Conservation (phyloP, 2,329 filamentous ascomycete species). For the Alternaria sp. region DNA sequence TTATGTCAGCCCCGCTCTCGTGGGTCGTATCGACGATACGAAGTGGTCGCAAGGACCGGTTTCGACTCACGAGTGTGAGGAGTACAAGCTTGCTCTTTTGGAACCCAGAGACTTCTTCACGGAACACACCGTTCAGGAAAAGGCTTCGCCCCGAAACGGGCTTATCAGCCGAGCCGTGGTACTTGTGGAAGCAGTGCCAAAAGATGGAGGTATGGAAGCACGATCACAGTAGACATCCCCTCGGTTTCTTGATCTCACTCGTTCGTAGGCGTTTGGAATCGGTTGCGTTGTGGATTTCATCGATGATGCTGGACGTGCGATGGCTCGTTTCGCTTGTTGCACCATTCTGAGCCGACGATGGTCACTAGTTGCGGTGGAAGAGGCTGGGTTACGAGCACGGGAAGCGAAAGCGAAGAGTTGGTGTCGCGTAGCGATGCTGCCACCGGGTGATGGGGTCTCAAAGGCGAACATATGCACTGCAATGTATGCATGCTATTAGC, state of each 20-base stretch:
- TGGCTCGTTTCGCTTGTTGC: neutral
- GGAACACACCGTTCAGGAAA: neutral
- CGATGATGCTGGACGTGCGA: neutral
- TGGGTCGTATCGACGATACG: neutral
- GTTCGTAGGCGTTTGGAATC: neutral
- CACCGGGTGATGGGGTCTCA: neutral
- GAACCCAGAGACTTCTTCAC: neutral
- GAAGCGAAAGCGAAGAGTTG: neutral
- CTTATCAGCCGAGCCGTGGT: neutral
- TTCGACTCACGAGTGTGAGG: neutral
- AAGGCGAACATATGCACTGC: neutral
- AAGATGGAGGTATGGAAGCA: neutral
- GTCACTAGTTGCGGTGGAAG: too few relatives aligned
- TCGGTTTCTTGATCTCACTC: fast-evolving
- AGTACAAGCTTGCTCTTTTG: neutral
- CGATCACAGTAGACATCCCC: too few relatives aligned
- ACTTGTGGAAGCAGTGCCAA: neutral
- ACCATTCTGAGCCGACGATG: too few relatives aligned
- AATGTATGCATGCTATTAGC: neutral
- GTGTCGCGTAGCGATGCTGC: neutral
- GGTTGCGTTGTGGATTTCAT: neutral
- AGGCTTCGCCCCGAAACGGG: neutral
- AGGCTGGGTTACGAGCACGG: neutral
- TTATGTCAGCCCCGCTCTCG: neutral
- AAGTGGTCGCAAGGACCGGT: neutral